Evolutionary conservation across 2,329 filamentous ascomycete genomes (phyloP), one percentile per base, ranked within the genome.

Genomic region (Trichoderma sp.): DNA sequence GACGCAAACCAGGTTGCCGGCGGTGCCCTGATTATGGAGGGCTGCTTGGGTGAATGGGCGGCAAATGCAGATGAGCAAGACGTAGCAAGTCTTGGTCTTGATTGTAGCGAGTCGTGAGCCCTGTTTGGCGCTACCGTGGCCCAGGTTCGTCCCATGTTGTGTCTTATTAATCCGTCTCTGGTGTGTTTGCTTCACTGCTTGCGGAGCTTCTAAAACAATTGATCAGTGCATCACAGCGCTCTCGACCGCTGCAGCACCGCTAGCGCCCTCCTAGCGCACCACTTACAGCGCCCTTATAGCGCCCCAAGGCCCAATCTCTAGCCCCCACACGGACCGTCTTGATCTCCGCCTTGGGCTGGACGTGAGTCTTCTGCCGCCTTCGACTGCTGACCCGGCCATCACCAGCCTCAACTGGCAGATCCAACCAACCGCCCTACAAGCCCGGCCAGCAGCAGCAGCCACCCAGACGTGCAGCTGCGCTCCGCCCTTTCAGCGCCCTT

Each of bases 331-430:
- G 61, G 61, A 59, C 68, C 33, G 66, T 68, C 66, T 35, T 59
- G 35, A 62, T 55, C 68, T 69, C 57, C 63, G 68, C 68, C 55
- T 61, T 55, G 52, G 63, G 59, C 49, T 69, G 40, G 40, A 19
- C 40, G 19, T 19, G 19, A n/a, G 40, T 43, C 33, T 35, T 49
- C 67, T 53, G 67, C 53, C 60, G 67, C 40, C 68, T 68, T 57
- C 69, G 53, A 43, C 64, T 62, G 61, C 60, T 69, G 68, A 66
- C 68, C 68, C 59, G 29, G 33, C 58, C 66, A 68, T 60, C 58
- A 52, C 58, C 66, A 63, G 37, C 66, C 47, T 63, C 68, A 70
- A 65, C 56, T 29, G 24, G 40, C 61, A 66, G 55, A 29, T 27
- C 43, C 56, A 55, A 47, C 49, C 56, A 62, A 47, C 35, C 27